Percentiles rank a stretch among this genome's conserved stretches.
Evolutionary conservation across 441 rosid genomes (phyloP).

Genomic region (Pelargonium fulgidum): DNA sequence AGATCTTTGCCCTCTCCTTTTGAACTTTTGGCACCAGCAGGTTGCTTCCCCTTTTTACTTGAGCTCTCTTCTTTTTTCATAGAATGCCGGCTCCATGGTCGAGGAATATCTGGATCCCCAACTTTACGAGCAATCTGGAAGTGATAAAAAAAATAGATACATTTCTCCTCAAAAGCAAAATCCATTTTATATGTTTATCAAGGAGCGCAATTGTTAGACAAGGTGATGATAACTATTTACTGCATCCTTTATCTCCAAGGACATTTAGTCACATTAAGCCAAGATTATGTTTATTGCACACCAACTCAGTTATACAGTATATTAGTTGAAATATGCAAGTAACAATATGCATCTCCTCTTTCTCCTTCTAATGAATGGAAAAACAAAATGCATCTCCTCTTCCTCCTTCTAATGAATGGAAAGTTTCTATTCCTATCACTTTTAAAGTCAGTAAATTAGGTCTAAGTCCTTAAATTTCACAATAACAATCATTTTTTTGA

Average conservation of each 20-base stretch:
- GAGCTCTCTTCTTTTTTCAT: slow-evolving; percentile 37
- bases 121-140: slow-evolving; percentile 60
- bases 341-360: too few relatives aligned
- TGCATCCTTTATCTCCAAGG: background rate
- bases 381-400: background rate
- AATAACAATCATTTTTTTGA: background rate
- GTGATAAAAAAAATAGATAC: background rate
- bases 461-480: background rate
- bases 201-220: background rate
- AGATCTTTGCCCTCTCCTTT: slow-evolving; percentile 28
- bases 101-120: slow-evolving; percentile 61
- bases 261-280: background rate
- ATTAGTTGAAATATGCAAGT: background rate
- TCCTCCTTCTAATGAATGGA: background rate
- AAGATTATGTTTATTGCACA: background rate
- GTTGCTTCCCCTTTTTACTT: slow-evolving; percentile 23
- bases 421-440: background rate
- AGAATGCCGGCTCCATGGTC: slow-evolving; percentile 82
- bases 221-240: background rate
- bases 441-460: background rate
- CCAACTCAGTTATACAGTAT: background rate
- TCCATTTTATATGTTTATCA: background rate
- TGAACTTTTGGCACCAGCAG: slow-evolving; percentile 21
- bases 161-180: slow-evolving; percentile 13
- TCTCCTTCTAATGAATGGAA: too few relatives aligned